Evolutionary conservation across 2,329 filamentous ascomycete genomes (phyloP), one percentile per base, ranked within the genome.

Genomic region (Harringtonia aguacate): DNA sequence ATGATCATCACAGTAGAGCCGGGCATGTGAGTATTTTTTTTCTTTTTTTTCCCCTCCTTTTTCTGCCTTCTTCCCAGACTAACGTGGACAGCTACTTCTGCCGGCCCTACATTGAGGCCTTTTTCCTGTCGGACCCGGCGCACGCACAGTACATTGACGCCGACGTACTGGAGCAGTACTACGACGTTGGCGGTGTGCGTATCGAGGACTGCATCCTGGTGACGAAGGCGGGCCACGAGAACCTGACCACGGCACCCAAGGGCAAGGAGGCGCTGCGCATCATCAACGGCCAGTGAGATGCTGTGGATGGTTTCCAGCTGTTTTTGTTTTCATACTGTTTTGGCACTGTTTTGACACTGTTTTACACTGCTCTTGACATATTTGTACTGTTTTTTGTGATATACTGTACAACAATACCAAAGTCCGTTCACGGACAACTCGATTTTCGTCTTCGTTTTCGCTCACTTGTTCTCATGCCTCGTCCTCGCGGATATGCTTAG

Each of bases 171-270:
- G 77, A 80, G 48, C 67, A 66, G 49, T 90, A 84, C 60, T 90
- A 85, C 68, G 67, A 65, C 22, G 81, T 97, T 1, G 92, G 90
- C 15, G 92, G 92, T 29, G 87, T 95, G 22, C 76, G 92, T 38
- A 94, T 97, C 48, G 92, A 98, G 65, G 88, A 97, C 57, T 86
- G 90, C 59, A 74, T 97, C 33, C 69, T 92, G 20, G 79, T 97
- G 39, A 92, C 84, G 1, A 70, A 82, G 48, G 68, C 75, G 21
- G 88, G 89, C 0, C 79, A 79, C 55, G 88, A 95, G 63, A 94
- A 94, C 57, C 58, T 97, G 58, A 94, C 88, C 2, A 73, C 74
- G 2, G 84, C 84, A 27, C 84, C 86, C 1, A 94, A 94, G 66
- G 77, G 78, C 2, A 71, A 82, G 42, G 80, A 86, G 56, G 64